Evolutionary conservation across 345 rosid species (phyloP).

Genomic region (Hibiscus mutabilis): DNA sequence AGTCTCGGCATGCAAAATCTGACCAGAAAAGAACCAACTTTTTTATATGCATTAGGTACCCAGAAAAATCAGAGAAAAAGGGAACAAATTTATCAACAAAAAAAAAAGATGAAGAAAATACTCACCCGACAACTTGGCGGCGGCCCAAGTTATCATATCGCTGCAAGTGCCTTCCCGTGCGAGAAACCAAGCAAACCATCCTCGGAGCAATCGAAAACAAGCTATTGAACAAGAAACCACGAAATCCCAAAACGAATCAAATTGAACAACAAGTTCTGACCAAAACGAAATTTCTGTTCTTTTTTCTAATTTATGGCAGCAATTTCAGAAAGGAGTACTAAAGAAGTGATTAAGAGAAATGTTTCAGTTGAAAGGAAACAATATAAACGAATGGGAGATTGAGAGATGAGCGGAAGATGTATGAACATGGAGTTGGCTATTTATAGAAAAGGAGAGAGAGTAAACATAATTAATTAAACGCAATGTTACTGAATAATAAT

Average conservation of each 20-base stretch:
- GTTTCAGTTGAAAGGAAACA: not conserved
- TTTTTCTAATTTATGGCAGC: not conserved
- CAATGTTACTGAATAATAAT: not conserved
- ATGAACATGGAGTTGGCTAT: not conserved
- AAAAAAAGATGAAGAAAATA: not conserved
- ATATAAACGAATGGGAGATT: not conserved
- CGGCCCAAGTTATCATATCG: conserved; percentile 58
- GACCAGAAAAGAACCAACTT: not conserved
- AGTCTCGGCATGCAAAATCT: not conserved
- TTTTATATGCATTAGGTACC: not conserved
- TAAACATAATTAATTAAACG: not conserved
- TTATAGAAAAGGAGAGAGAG: not conserved
- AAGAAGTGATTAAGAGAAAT: not conserved
- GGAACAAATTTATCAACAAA: not conserved
- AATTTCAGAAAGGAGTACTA: not conserved
- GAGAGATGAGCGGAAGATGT: not conserved
- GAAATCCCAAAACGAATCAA: not conserved
- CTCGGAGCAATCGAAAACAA: not conserved
- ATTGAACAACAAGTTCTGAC: not conserved
- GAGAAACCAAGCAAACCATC: conserved; percentile 58
- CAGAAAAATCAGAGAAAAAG: not conserved
- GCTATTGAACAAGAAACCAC: not conserved
- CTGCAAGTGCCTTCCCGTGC: conserved; percentile 68
- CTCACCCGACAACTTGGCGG: conserved; percentile 88
- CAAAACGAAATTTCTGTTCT: too few species aligned